Percentiles rank a stretch among this genome's conserved stretches.
These are phyloP conservation scores for Penicillium diatomitis DNA, from an alignment of 495 filamentous ascomycete genomes.

Conservation along the genomic window DNA sequence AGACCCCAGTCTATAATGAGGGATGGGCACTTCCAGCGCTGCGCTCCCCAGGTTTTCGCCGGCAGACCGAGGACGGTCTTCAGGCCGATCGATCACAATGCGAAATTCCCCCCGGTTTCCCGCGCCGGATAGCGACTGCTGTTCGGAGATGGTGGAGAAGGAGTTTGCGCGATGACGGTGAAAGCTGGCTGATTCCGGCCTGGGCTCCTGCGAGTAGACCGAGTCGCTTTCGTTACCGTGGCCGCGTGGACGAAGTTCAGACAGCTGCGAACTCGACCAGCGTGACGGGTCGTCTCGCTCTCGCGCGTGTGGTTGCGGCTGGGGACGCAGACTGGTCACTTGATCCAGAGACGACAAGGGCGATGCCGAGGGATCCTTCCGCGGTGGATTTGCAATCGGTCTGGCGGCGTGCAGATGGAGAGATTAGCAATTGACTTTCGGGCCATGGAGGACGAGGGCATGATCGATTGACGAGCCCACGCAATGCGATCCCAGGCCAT, in stretches of 20 bases:
- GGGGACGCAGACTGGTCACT: conserved; percentile 27
- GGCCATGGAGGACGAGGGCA: conserved; percentile 12
- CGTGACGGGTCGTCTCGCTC: conserved; percentile 24
- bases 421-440: no score
- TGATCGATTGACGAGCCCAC: no score
- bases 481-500: no score
- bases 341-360: conserved; percentile 24
- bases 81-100: conserved; percentile 74
- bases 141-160: conserved; percentile 52
- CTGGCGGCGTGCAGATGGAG: conserved; percentile 10
- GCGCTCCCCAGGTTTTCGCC: conserved; percentile 46
- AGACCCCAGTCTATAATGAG: conserved; percentile 76
- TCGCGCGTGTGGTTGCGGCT: conserved; percentile 14
- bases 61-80: conserved; percentile 58
- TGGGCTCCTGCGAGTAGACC: conserved; percentile 16
- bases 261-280: conserved; percentile 42
- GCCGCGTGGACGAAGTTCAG: conserved; percentile 33
- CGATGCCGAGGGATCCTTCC: conserved; percentile 22
- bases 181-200: conserved; percentile 15
- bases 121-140: conserved; percentile 24
- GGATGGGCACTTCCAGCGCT: conserved; percentile 70
- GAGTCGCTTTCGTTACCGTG: conserved; percentile 21
- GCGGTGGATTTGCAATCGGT: conserved; percentile 39
- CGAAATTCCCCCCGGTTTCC: conserved; percentile 56
- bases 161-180: conserved; percentile 49